phyloP scores from a whole-genome alignment of 2,329 filamentous ascomycete species.

The Aspergillus tanneri region DNA sequence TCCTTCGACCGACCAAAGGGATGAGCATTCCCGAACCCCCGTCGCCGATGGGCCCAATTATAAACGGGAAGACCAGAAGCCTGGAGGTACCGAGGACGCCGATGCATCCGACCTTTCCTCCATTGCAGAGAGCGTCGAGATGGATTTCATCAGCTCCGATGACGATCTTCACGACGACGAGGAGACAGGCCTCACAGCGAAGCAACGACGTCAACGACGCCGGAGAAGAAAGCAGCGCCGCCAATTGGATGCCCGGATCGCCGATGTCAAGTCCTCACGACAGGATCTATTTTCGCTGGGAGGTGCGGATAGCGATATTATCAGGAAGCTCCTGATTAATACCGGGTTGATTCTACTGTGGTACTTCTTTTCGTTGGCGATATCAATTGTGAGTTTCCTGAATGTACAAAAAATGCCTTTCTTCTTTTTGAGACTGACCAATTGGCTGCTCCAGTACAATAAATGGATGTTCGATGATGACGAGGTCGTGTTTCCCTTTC shows the following conservation, averaged over 20 bases:
- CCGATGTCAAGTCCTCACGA: conserved; percentile 59
- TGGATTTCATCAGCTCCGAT: conserved; percentile 62
- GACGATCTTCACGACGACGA: conserved; percentile 80
- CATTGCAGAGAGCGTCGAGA: conserved; percentile 52
- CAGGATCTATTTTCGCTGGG: conserved; percentile 61
- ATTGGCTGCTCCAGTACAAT: conserved; percentile 68
- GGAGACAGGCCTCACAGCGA: conserved; percentile 78
- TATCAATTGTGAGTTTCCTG: conserved; percentile 70
- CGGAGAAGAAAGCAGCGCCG: conserved; percentile 67
- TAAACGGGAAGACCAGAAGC: conserved; percentile 38
- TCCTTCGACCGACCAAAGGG: conserved; percentile 34
- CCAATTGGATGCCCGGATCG: conserved; percentile 68
- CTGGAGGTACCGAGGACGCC: conserved; percentile 34
- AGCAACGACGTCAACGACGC: conserved; percentile 65
- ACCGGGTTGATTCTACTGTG: conserved; percentile 79
- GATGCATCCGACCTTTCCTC: conserved; percentile 44
- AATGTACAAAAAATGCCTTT: not conserved
- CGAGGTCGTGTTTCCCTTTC: conserved; percentile 86
- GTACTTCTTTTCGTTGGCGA: conserved; percentile 90
- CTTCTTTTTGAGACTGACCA: not conserved
- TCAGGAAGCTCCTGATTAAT: conserved; percentile 70
- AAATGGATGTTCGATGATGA: conserved; percentile 98
- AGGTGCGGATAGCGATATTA: conserved; percentile 70
- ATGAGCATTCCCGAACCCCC: conserved; percentile 27
- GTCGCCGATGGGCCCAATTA: conserved; percentile 24